Evolutionary conservation across 1,284 basidiomycete species (phyloP).

Genomic region (Neolentinus lepideus): DNA sequence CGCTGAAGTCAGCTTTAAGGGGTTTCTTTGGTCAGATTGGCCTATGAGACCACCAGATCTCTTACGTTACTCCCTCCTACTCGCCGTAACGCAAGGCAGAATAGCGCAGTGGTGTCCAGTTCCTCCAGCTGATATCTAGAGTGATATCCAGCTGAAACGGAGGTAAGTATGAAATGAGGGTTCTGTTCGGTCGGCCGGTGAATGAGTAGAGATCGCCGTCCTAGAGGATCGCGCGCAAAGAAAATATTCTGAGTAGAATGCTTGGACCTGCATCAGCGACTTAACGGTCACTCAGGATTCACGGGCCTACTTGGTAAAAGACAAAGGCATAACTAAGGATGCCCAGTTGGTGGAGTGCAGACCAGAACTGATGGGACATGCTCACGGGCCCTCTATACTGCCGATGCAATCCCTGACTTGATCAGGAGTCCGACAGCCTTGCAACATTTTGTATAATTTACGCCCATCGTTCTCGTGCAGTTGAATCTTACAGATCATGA

Average conservation of each 20-base stretch:
- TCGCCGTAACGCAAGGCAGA: conserved; percentile 37
- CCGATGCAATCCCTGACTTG: conserved; percentile 47
- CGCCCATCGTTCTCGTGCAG: conserved; percentile 73
- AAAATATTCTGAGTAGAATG: conserved; percentile 43
- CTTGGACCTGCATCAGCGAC: conserved; percentile 25
- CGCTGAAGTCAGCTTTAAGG: not conserved
- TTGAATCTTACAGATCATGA: conserved; percentile 29
- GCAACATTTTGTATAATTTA: conserved; percentile 53
- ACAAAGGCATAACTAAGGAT: conserved; percentile 72
- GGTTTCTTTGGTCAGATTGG: not conserved
- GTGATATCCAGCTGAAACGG: conserved; percentile 50
- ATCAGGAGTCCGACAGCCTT: conserved; percentile 27
- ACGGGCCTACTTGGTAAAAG: conserved; percentile 57
- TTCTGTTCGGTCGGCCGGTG: conserved; percentile 41
- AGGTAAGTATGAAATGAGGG: conserved; percentile 57
- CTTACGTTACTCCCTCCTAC: conserved; percentile 10
- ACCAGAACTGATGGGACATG: not conserved
- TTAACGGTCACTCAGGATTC: not conserved
- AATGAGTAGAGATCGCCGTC: conserved; percentile 82
- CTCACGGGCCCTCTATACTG: conserved; percentile 83
- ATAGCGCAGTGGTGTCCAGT: conserved; percentile 52
- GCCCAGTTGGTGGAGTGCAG: not conserved
- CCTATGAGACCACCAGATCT: not conserved
- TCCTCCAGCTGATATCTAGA: conserved; percentile 48
- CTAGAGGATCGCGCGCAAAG: conserved; percentile 87